Evolutionary conservation across 1,284 basidiomycete genomes (phyloP).

Genomic region (Ceratobasidium sp.): DNA sequence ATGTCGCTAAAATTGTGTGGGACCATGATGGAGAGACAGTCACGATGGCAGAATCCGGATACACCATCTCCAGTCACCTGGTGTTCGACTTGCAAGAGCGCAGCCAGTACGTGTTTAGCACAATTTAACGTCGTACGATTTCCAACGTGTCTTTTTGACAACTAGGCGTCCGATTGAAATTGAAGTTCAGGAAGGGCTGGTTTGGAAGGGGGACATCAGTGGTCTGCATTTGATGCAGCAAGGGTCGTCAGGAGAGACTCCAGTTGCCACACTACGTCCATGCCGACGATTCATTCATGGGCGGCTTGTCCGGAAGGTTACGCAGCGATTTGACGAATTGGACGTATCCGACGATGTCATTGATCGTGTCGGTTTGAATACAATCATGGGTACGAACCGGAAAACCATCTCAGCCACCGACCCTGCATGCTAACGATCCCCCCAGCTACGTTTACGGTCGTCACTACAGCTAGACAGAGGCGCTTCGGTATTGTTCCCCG

Average conservation of each 20-base stretch:
- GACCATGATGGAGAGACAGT: conserved; percentile 32
- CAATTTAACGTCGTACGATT: background rate
- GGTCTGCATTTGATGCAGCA: conserved; percentile 36
- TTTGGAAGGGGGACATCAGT: conserved; percentile 34
- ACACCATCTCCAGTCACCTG: conserved; percentile 28
- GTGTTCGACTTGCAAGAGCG: conserved; percentile 36
- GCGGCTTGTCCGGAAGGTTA: conserved; percentile 32
- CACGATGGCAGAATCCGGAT: conserved; percentile 16
- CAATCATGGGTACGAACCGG: conserved; percentile 23
- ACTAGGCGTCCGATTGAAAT: conserved; percentile 33
- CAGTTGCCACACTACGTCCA: conserved; percentile 32
- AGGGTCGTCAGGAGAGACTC: conserved; percentile 4
- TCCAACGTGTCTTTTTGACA: background rate
- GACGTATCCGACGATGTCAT: conserved; percentile 34
- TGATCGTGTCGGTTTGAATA: conserved; percentile 29
- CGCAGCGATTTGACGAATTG: conserved; percentile 34
- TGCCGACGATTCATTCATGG: conserved; percentile 36
- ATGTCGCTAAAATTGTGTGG: conserved; percentile 34
- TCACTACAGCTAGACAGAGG: conserved; percentile 34
- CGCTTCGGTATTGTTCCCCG: conserved; percentile 35
- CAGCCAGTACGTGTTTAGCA: conserved; percentile 25
- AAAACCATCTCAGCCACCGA: background rate
- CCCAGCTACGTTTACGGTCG: conserved; percentile 33
- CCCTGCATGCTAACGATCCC: background rate
- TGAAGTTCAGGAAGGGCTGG: conserved; percentile 20